Percentiles rank a stretch among this genome's conserved stretches.
Evolutionary conservation across 1,284 basidiomycete genomes (phyloP).

Genomic region (Apiotrichum sp.): DNA sequence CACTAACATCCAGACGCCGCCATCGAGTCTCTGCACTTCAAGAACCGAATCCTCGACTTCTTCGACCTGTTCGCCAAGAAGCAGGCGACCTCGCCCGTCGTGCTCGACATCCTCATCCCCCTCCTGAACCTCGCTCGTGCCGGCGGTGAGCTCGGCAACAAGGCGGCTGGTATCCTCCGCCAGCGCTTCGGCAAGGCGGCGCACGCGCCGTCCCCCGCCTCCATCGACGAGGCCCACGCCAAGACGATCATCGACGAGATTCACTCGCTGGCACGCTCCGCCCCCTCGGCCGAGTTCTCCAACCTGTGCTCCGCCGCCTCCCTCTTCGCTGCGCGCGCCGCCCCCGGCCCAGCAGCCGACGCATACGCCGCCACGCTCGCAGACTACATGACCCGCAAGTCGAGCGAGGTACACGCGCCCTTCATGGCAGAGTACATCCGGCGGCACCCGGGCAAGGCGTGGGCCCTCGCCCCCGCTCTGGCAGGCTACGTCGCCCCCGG

Average conservation of each 20-base stretch:
- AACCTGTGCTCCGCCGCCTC: slow-evolving; percentile 64
- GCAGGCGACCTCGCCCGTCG: slow-evolving; percentile 62
- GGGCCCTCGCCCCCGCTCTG: slow-evolving; percentile 60
- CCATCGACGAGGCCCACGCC: slow-evolving; percentile 48
- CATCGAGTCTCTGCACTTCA: slow-evolving; percentile 80
- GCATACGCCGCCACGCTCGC: slow-evolving; percentile 64
- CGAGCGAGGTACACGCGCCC: slow-evolving; percentile 62
- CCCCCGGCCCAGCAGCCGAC: slow-evolving; percentile 40
- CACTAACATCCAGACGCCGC: slow-evolving; percentile 28
- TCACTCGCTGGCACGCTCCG: slow-evolving; percentile 67
- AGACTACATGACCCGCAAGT: slow-evolving; percentile 76
- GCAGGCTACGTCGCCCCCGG: slow-evolving; percentile 49
- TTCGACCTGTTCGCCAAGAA: slow-evolving; percentile 75
- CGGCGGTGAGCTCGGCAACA: slow-evolving; percentile 68
- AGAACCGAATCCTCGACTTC: slow-evolving; percentile 87
- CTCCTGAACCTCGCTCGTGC: slow-evolving; percentile 66
- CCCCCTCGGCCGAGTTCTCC: slow-evolving; percentile 58
- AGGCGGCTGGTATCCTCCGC: slow-evolving; percentile 71
- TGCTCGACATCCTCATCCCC: slow-evolving; percentile 65
- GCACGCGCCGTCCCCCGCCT: slow-evolving; percentile 43
- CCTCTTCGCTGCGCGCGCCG: slow-evolving; percentile 62
- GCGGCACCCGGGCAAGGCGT: slow-evolving; percentile 62
- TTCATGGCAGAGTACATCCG: slow-evolving; percentile 77
- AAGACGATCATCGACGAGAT: slow-evolving; percentile 58
- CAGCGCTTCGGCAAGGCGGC: slow-evolving; percentile 64